Evolutionary conservation across 306 rosid species (phyloP).

Genomic region (Urtica urens): DNA sequence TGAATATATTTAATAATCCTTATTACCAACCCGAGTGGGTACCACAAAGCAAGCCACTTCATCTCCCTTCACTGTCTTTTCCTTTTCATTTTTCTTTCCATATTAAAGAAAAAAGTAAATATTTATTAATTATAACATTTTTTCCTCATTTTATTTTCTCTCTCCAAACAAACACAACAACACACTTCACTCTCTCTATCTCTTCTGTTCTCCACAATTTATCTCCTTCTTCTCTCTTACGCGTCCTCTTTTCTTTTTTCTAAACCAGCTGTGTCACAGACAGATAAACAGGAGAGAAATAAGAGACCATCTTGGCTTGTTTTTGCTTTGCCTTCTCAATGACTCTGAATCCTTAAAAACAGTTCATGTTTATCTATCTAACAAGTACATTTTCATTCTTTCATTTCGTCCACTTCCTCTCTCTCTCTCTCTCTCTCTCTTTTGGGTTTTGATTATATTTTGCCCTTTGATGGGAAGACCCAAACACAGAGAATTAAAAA

Average conservation of each 20-base stretch:
- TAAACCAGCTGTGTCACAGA: constrained; percentile 36
- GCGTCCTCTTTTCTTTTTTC: constrained; percentile 45
- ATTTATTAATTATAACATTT: background rate
- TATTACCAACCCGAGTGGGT: background rate
- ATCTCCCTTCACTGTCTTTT: background rate
- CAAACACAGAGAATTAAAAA: constrained; percentile 18
- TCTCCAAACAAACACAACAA: constrained; percentile 10
- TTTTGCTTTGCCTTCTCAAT: constrained; percentile 14
- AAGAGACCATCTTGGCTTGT: constrained; percentile 21
- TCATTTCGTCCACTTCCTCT: background rate
- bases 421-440: background rate
- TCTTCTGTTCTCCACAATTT: constrained; percentile 25
- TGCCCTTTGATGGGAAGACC: constrained; percentile 21
- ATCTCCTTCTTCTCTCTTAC: constrained; percentile 48
- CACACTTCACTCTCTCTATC: constrained; percentile 12
- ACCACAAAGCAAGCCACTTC: background rate
- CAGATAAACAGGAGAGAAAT: background rate
- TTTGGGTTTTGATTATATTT: constrained; percentile 21
- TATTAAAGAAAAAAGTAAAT: background rate
- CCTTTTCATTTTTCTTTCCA: background rate
- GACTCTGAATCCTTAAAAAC: background rate
- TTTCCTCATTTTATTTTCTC: background rate
- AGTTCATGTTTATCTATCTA: background rate
- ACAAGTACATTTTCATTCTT: constrained; percentile 15
- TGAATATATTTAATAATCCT: background rate